Percentiles rank a stretch among this genome's conserved stretches.
These are phyloP conservation scores for Cyberlindnera lachancei DNA, from an alignment of 805 yeast genomes.

Conservation along the genomic window DNA sequence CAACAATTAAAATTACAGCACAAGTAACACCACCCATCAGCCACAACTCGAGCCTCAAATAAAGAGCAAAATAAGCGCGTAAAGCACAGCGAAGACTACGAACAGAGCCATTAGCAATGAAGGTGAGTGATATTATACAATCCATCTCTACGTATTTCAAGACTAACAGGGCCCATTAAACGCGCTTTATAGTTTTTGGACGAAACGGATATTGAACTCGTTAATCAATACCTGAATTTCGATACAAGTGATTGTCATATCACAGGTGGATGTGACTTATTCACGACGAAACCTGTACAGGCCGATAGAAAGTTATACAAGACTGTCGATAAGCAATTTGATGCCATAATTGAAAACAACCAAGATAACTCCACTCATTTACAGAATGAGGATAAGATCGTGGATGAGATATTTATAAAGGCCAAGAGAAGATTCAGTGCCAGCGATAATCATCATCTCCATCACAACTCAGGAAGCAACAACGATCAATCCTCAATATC, in stretches of 20 bases:
- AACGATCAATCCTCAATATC: constrained; percentile 7
- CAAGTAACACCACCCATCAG: no score
- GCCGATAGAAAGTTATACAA: constrained; percentile 85
- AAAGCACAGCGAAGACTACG: no score
- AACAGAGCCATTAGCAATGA: no score
- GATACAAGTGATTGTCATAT: constrained; percentile 70
- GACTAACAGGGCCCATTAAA: no score
- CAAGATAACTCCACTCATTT: constrained; percentile 12
- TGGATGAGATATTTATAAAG: constrained; percentile 29
- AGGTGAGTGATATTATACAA: no score
- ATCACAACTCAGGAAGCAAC: not conserved
- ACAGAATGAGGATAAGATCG: constrained; percentile 14
- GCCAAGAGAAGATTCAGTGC: constrained; percentile 33
- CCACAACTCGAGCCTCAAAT: no score
- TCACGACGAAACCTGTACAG: constrained; percentile 89
- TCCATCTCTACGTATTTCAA: no score
- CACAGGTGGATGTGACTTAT: constrained; percentile 86
- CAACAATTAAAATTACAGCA: no score
- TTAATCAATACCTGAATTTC: constrained; percentile 78
- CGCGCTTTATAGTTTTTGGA: constrained; percentile 85
- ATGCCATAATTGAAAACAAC: constrained; percentile 32
- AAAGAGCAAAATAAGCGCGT: no score
- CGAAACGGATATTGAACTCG: constrained; percentile 84
- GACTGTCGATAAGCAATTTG: constrained; percentile 76
- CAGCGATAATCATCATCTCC: constrained; percentile 7